Evolutionary conservation across 2,329 filamentous ascomycete species (phyloP).

Genomic region (Colletotrichum tabaci): DNA sequence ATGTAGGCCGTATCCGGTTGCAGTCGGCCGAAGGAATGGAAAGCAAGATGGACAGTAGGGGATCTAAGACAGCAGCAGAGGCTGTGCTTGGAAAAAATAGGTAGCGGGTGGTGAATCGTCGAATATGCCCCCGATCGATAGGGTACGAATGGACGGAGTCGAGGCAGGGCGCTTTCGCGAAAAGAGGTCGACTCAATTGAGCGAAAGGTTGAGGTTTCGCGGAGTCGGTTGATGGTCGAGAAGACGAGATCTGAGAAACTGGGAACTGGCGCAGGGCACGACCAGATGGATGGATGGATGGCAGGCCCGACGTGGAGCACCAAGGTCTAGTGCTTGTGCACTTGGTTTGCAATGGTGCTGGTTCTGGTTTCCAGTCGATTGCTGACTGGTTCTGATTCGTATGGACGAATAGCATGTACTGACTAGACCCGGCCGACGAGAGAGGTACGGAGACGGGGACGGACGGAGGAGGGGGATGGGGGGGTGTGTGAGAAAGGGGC

Average conservation of each 20-base stretch:
- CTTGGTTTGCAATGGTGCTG: constrained; percentile 3
- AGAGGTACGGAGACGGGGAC: constrained; percentile 32
- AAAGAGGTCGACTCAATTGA: constrained; percentile 32
- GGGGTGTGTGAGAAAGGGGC: constrained; percentile 19
- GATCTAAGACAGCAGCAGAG: constrained; percentile 39
- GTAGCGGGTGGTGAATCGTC: constrained; percentile 27
- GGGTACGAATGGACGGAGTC: constrained; percentile 11
- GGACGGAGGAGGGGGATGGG: constrained; percentile 23
- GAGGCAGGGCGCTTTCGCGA: constrained; percentile 15
- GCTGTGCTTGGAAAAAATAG: constrained; percentile 16
- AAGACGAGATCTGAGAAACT: constrained; percentile 39
- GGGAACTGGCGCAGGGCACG: constrained; percentile 36
- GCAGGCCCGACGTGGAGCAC: constrained; percentile 27
- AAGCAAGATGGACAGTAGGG: constrained; percentile 24
- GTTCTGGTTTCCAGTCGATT: constrained; percentile 12
- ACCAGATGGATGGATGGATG: constrained; percentile 30
- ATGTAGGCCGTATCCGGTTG: constrained; percentile 40
- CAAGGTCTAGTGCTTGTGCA: constrained; percentile 21
- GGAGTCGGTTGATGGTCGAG: constrained; percentile 16
- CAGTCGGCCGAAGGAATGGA: constrained; percentile 37
- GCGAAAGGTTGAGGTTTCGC: constrained; percentile 25
- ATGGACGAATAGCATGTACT: constrained; percentile 2
- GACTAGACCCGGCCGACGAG: constrained; percentile 32
- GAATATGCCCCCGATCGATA: constrained; percentile 29
- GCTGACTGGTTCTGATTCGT: constrained; percentile 22